Conservation (phyloP, 2,329 filamentous ascomycete genomes). For the Xylaria sp. region DNA sequence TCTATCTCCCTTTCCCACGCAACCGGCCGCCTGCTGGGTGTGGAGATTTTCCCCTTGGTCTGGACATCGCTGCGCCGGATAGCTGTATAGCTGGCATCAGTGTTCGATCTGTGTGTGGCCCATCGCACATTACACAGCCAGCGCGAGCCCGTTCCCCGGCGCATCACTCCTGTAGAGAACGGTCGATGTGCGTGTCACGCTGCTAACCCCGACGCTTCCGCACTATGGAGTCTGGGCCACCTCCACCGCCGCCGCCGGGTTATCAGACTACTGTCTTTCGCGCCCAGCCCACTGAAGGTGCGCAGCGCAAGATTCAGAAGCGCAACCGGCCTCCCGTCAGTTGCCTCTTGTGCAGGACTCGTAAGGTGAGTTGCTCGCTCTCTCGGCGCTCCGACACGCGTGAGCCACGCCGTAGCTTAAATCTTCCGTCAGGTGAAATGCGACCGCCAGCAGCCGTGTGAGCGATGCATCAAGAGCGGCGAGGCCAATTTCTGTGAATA, state of each 20-base stretch:
- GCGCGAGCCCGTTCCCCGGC: slow-evolving; percentile 13
- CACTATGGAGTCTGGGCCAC: slow-evolving; percentile 49
- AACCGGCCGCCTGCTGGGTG: slow-evolving; percentile 10
- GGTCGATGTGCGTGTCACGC: slow-evolving; percentile 21
- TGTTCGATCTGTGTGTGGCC: slow-evolving; percentile 10
- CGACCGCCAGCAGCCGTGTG: slow-evolving; percentile 55
- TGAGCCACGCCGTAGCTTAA: slow-evolving; percentile 25
- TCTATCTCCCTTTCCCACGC: slow-evolving; percentile 20
- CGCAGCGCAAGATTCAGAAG: slow-evolving; percentile 53
- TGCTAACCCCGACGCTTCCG: slow-evolving; percentile 44
- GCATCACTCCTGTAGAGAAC: not conserved
- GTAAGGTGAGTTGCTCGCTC: slow-evolving; percentile 47
- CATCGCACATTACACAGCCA: slow-evolving; percentile 8
- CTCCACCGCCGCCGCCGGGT: slow-evolving; percentile 35
- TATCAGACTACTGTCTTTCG: slow-evolving; percentile 54
- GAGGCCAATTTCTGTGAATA: slow-evolving; percentile 53
- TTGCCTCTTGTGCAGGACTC: slow-evolving; percentile 51
- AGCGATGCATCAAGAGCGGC: slow-evolving; percentile 54
- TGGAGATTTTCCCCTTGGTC: slow-evolving; percentile 5
- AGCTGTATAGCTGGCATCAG: not conserved
- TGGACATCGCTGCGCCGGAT: slow-evolving; percentile 11
- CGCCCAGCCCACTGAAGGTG: slow-evolving; percentile 50
- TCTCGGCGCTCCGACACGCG: slow-evolving; percentile 7
- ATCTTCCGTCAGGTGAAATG: slow-evolving; percentile 51
- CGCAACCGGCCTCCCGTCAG: slow-evolving; percentile 53